A percentile compares a stretch with the other conserved stretches of the same genome.
phyloP scores from a whole-genome alignment of 2,329 filamentous ascomycete species.

The Pseudocercospora pini-densiflorae region DNA sequence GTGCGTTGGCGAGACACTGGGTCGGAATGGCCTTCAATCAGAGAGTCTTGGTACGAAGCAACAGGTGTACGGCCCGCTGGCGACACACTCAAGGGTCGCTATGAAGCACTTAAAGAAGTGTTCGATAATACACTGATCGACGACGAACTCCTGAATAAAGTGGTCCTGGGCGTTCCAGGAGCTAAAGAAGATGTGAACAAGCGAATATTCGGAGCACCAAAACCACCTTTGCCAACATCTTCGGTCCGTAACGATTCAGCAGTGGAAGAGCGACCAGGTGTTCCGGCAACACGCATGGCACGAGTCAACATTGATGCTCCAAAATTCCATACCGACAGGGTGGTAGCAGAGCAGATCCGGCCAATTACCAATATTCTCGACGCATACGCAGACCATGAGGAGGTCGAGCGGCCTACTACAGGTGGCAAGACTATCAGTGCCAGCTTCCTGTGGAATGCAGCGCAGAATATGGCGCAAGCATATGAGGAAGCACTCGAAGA shows the following conservation, averaged over 20 bases:
- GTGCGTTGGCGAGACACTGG: slow-evolving; percentile 17
- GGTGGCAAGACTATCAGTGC: slow-evolving; percentile 27
- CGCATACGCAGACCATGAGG: background rate
- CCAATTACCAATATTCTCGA: background rate
- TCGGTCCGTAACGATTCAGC: background rate
- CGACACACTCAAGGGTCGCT: slow-evolving; percentile 14
- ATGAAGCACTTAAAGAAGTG: slow-evolving; percentile 8
- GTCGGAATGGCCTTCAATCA: slow-evolving; percentile 15
- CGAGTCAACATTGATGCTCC: background rate
- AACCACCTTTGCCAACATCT: background rate
- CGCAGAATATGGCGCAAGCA: slow-evolving; percentile 4
- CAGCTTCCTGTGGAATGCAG: slow-evolving; percentile 1
- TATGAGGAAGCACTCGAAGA: slow-evolving; percentile 9
- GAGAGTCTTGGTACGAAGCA: background rate
- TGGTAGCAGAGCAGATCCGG: background rate
- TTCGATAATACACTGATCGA: slow-evolving; percentile 4
- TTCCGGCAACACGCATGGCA: background rate
- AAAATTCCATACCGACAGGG: background rate
- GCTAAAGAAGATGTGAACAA: slow-evolving; percentile 14
- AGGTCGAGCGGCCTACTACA: slow-evolving; percentile 8
- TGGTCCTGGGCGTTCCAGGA: slow-evolving; percentile 1
- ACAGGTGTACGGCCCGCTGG: background rate
- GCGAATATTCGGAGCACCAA: slow-evolving; percentile 3
- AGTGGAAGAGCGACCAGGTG: background rate
- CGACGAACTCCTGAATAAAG: slow-evolving; percentile 12